Evolutionary conservation across 768 basidiomycete species (phyloP).

Genomic region (Tricholoma sp.): DNA sequence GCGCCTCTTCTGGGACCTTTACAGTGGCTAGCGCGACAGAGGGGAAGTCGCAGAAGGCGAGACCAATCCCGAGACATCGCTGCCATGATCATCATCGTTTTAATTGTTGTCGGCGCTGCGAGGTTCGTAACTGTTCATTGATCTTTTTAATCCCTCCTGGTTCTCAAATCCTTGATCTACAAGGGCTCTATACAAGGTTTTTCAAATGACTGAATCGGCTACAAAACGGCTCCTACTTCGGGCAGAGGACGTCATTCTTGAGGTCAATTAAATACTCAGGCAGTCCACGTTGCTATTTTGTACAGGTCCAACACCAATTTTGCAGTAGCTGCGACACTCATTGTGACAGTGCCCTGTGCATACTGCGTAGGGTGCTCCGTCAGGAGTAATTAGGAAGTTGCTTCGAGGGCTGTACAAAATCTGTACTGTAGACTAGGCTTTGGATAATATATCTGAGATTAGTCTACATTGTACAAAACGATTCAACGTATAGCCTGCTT

Average conservation of each 20-base stretch:
- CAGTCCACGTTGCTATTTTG: neutral
- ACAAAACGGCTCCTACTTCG: conserved; percentile 59
- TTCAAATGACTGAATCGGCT: conserved; percentile 52
- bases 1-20: conserved; percentile 61
- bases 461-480: too few species aligned
- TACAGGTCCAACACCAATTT: neutral
- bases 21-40: conserved; percentile 64
- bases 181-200: conserved; percentile 71
- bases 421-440: neutral
- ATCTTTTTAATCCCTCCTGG: neutral
- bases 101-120: conserved; percentile 57
- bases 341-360: too few species aligned
- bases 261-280: conserved; percentile 46
- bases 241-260: conserved; percentile 78
- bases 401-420: too few species aligned
- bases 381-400: too few species aligned
- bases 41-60: conserved; percentile 50
- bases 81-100: conserved; percentile 56
- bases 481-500: too few species aligned
- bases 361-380: too few species aligned
- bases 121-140: conserved; percentile 37
- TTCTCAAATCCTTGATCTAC: conserved; percentile 10
- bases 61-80: conserved; percentile 58
- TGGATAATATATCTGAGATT: neutral
- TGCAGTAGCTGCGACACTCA: too few species aligned